A percentile compares a stretch with the other conserved stretches of the same genome.
These are phyloP conservation scores for Spergularia bocconei DNA, from an alignment of 148 eudicot species.

Conservation along the genomic window DNA sequence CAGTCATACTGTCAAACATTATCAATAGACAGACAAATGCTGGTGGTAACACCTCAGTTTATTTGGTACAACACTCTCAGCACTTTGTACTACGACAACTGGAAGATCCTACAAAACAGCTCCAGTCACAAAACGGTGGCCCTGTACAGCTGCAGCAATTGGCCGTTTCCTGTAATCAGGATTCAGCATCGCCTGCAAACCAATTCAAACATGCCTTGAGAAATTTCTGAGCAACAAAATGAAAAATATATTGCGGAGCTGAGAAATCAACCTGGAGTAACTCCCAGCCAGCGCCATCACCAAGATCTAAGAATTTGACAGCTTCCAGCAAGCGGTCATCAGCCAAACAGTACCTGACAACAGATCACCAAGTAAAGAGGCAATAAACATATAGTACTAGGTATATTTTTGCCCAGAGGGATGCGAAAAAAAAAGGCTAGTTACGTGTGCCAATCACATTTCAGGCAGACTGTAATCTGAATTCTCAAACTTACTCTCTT, in stretches of 20 bases:
- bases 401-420: too few species aligned
- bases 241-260: too few species aligned
- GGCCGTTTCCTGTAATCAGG: slow-evolving; percentile 85
- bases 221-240: too few species aligned
- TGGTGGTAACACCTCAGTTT: too few species aligned
- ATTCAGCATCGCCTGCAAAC: slow-evolving; percentile 82
- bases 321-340: slow-evolving; percentile 88
- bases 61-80: too few species aligned
- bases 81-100: neutral
- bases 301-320: slow-evolving; percentile 85
- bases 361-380: slow-evolving; percentile 15
- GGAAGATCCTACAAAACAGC: slow-evolving; percentile 38
- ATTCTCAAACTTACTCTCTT: slow-evolving; percentile 70
- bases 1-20: too few species aligned
- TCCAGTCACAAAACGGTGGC: slow-evolving; percentile 77
- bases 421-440: neutral
- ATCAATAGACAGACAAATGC: too few species aligned
- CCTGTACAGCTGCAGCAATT: slow-evolving; percentile 78
- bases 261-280: slow-evolving; percentile 64
- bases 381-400: neutral
- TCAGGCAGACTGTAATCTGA: neutral
- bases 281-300: slow-evolving; percentile 96
- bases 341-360: slow-evolving; percentile 77
- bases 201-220: neutral
- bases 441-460: neutral